Evolutionary conservation across 1,284 basidiomycete genomes (phyloP).

Genomic region (Puccinia coronata): DNA sequence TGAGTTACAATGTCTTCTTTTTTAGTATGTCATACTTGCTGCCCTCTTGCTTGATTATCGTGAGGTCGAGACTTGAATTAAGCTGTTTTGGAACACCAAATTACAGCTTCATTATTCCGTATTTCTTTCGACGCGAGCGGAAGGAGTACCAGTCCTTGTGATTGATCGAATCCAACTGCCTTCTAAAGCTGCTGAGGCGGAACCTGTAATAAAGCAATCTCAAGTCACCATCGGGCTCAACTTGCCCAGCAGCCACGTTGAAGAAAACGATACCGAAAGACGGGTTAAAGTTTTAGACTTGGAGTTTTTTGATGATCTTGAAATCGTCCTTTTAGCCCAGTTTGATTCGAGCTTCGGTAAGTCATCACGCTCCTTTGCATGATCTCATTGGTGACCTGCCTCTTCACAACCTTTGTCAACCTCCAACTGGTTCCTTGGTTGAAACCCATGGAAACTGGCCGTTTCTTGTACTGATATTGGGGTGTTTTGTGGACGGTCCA

Average conservation of each 20-base stretch:
- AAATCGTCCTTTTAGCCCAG: slow-evolving; percentile 35
- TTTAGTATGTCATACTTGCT: neutral
- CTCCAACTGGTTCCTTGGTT: neutral
- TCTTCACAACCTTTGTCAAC: neutral
- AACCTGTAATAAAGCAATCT: neutral
- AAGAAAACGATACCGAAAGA: slow-evolving; percentile 14
- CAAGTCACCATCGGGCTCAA: slow-evolving; percentile 14
- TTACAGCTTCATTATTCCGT: slow-evolving; percentile 21
- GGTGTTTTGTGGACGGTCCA: neutral
- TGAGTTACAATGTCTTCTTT: neutral
- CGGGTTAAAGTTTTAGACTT: slow-evolving; percentile 19
- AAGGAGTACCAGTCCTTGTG: slow-evolving; percentile 1
- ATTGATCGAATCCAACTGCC: slow-evolving; percentile 21
- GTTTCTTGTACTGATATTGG: neutral
- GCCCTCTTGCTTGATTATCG: neutral
- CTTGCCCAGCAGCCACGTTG: neutral
- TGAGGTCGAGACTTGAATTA: neutral
- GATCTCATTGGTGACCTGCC: neutral
- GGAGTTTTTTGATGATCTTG: slow-evolving; percentile 42
- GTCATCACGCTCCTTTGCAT: neutral
- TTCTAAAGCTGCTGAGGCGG: neutral
- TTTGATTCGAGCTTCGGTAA: slow-evolving; percentile 24
- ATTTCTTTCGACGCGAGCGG: neutral
- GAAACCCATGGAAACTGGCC: neutral
- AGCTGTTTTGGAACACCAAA: neutral